Conservation (phyloP, 2,329 filamentous ascomycete genomes). For the Parastagonospora avenae region DNA sequence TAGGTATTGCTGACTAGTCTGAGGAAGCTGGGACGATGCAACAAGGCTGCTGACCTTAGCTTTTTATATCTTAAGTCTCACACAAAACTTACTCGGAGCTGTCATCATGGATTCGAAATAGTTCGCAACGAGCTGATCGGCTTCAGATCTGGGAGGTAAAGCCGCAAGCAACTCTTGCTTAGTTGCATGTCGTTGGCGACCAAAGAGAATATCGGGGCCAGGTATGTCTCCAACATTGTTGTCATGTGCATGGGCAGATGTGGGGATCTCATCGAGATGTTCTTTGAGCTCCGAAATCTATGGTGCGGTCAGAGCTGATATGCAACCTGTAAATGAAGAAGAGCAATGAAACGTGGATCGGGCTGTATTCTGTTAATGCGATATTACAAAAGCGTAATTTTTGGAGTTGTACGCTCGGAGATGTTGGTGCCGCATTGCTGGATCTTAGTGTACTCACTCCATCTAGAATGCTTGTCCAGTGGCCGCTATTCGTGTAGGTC, state of each 20-base stretch:
- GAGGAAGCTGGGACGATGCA: slow-evolving; percentile 38
- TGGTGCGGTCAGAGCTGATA: not conserved
- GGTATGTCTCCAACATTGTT: slow-evolving; percentile 16
- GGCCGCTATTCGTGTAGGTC: slow-evolving; percentile 38
- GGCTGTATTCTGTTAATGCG: not conserved
- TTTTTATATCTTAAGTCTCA: not conserved
- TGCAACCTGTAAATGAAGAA: not conserved
- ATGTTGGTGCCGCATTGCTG: not conserved
- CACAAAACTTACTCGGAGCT: slow-evolving; percentile 26
- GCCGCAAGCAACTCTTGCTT: slow-evolving; percentile 37
- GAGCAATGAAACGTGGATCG: not conserved
- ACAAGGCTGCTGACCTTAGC: slow-evolving; percentile 22
- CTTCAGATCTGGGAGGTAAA: slow-evolving; percentile 31
- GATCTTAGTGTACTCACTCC: slow-evolving; percentile 28
- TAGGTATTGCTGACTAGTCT: slow-evolving; percentile 20
- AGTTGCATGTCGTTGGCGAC: slow-evolving; percentile 30
- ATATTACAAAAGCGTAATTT: not conserved
- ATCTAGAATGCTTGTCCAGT: slow-evolving; percentile 46
- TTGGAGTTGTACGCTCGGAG: not conserved
- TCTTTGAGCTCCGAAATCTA: slow-evolving; percentile 42
- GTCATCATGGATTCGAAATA: slow-evolving; percentile 38
- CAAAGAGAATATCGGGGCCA: slow-evolving; percentile 39
- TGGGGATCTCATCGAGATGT: slow-evolving; percentile 37
- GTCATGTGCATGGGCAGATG: slow-evolving; percentile 21
- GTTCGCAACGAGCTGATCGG: slow-evolving; percentile 27